Base-by-base conservation (phyloP, 1,284 basidiomycete species). In the Anthracocystis panici-leucophaei region DNA sequence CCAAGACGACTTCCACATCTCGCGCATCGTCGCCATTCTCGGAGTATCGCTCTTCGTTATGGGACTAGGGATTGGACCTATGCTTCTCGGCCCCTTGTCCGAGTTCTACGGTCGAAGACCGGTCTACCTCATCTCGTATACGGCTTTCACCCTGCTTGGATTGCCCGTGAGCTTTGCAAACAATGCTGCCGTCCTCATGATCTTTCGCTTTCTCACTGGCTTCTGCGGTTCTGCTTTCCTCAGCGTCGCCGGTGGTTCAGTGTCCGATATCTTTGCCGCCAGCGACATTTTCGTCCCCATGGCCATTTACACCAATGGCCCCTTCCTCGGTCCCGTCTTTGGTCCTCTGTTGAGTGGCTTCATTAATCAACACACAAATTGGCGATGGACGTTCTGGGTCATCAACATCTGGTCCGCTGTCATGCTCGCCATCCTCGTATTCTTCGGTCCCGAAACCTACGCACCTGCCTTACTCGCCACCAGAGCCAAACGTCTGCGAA, bases 11-110 rank as follows among this genome's bases (percentile, higher is more conserved):
- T 92, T 93, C 69, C 85, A 88, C 60, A 88, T 92, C 35, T 87
- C 88, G 2, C 87, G 88, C 33, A 89, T 90, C 69, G 90, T 93
- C 70, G 91, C 93, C 2, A 90, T 92, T 84, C 88, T 94, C 12
- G 88, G 88, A 3, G 88, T 94, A 42, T 91, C 90, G 61, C 81
- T 94, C 6, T 94, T 91, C 56, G 88, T 89, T 20, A 73, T 84
- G 20, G 91, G 90, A 1, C 63, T 81, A 1, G 79, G 78, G 4
- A 58, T 81, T n/a, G 79, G 79, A 1, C 80, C 80, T 5, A 65
- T 80, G 64, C 49, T 79, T 3, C 87, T 90, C 5, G 90, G 89
- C 0, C 90, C 90, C 0, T 75, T 89, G 7, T 88, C 87, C 45
- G 89, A 90, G 75, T 87, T 90, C 27, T 88, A 89, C 72, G 91